Conservation (phyloP, 1,284 basidiomycete genomes). For the Puccinia hordei region DNA sequence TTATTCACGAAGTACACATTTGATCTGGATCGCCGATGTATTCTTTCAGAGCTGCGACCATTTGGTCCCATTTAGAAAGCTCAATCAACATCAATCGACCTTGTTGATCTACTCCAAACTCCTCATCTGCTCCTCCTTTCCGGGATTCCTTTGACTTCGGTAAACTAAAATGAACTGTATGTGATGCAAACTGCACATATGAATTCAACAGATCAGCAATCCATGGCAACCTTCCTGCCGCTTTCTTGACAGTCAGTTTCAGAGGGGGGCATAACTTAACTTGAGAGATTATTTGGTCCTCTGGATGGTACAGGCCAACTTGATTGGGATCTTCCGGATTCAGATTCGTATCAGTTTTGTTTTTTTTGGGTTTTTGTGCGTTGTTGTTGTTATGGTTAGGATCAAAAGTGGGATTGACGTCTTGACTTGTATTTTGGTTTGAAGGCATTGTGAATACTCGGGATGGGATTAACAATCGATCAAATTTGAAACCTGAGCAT, state of each 20-base stretch:
- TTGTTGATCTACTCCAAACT: conserved; percentile 37
- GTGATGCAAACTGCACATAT: conserved; percentile 45
- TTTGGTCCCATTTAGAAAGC: conserved; percentile 48
- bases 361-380: conserved; percentile 22
- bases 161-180: conserved; percentile 46
- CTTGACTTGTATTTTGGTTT: conserved; percentile 20
- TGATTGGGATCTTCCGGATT: conserved; percentile 16
- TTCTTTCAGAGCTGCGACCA: conserved; percentile 28
- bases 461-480: conserved; percentile 31
- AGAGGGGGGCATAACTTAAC: conserved; percentile 19
- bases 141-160: conserved; percentile 10
- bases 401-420: conserved; percentile 35
- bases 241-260: background rate
- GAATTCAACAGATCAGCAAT: background rate
- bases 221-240: background rate
- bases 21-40: conserved; percentile 33
- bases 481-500: conserved; percentile 47
- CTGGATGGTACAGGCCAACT: conserved; percentile 44
- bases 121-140: background rate
- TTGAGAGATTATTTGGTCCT: conserved; percentile 50
- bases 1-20: background rate
- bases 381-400: background rate
- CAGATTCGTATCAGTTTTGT: conserved; percentile 6
- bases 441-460: conserved; percentile 24
- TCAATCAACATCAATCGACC: conserved; percentile 50